Evolutionary conservation across 2,329 filamentous ascomycete genomes (phyloP), one percentile per base, ranked within the genome.

Genomic region (Trichoderma atroviride): DNA sequence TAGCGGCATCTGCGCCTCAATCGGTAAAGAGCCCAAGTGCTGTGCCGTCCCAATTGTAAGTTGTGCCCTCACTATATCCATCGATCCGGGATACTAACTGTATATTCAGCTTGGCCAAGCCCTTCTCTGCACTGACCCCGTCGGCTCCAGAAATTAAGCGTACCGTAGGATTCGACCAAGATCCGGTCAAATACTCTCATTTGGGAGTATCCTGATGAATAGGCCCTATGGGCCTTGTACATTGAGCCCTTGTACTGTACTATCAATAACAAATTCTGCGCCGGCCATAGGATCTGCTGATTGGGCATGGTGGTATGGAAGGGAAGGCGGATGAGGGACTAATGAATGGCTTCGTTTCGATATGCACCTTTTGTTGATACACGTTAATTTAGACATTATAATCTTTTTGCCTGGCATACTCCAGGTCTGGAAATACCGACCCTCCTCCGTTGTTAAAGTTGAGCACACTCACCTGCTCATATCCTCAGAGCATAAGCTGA

Each of bases 91-190:
- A 55, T n/a, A 11, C 56, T 68, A 16, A 68, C 11, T 27, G 2
- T 9, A 11, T 14, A n/a, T 27, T 19, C 1, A 72, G 71, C 37
- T 43, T n/a, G 71, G 63, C 7, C 22, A 69, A 33, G 71, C 60
- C 33, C 1, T 72, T 47, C 68, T 72, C 58, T 72, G 71, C 71
- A 4, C 2, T 19, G n/a, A 70, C 4, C n/a, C 70, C 37, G 3
- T 40, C 24, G 27, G 33, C 1, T 27, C 13, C 6, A 5, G 3
- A n/a, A n/a, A n/a, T n/a, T n/a, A n/a, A n/a, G n/a, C n/a, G n/a
- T n/a, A n/a, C n/a, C n/a, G n/a, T n/a, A n/a, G n/a, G n/a, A n/a
- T n/a, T n/a, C n/a, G n/a, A n/a, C n/a, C n/a, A n/a, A n/a, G n/a
- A n/a, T n/a, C n/a, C n/a, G n/a, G n/a, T n/a, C n/a, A n/a, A n/a